A percentile compares a stretch with the other conserved stretches of the same genome.
Evolutionary conservation across 2,329 filamentous ascomycete genomes (phyloP).

Genomic region (Talaromyces sp.): DNA sequence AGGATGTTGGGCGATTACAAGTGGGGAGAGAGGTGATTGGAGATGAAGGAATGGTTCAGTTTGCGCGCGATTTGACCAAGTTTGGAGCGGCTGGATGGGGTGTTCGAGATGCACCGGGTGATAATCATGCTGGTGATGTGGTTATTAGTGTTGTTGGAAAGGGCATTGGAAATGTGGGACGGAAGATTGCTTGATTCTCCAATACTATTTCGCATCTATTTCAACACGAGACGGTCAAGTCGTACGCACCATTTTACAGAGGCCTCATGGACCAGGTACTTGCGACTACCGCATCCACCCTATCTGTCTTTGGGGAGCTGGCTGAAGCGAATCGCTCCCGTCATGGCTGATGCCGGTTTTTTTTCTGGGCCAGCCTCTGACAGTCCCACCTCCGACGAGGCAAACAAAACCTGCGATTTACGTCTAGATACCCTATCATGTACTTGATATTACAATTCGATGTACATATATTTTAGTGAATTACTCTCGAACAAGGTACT

Average conservation of each 20-base stretch:
- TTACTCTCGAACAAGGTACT: background rate
- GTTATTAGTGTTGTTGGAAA: slow-evolving; percentile 87
- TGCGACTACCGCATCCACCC: background rate
- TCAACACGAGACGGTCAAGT: background rate
- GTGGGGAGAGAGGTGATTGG: slow-evolving; percentile 78
- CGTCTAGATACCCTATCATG: background rate
- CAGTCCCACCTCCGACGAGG: too few species aligned
- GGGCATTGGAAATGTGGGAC: slow-evolving; percentile 90
- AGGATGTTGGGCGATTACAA: slow-evolving; percentile 85
- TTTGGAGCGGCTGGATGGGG: slow-evolving; percentile 93
- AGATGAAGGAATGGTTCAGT: slow-evolving; percentile 71
- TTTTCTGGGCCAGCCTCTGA: too few species aligned
- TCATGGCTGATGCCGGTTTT: background rate
- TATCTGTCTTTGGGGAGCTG: too few species aligned
- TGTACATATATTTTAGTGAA: background rate
- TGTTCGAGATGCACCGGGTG: slow-evolving; percentile 68
- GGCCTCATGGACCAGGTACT: background rate
- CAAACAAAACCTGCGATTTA: too few species aligned
- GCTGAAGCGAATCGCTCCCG: background rate
- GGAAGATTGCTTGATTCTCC: slow-evolving; percentile 68
- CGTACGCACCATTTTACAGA: background rate
- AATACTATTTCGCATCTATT: background rate
- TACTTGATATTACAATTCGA: background rate
- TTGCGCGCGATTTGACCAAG: slow-evolving; percentile 80
- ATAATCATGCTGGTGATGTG: slow-evolving; percentile 64